Conservation (phyloP, 768 basidiomycete species). For the Cantharellus anzutake region DNA sequence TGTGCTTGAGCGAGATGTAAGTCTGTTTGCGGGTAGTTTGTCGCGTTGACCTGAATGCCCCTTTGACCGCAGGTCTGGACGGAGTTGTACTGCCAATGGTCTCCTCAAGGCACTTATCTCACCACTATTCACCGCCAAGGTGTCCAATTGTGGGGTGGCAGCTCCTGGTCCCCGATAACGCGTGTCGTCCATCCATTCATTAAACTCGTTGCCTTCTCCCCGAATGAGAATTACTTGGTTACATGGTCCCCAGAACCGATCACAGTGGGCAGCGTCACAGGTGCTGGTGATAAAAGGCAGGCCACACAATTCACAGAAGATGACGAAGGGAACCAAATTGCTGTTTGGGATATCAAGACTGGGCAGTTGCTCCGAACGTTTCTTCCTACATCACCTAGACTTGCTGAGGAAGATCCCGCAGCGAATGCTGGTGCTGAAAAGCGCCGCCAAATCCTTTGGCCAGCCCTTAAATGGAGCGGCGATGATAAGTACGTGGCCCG, state of each 20-base stretch:
- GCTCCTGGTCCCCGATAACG: constrained; percentile 72
- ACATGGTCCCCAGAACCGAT: constrained; percentile 96
- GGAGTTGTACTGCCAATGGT: constrained; percentile 93
- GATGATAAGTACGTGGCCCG: constrained; percentile 92
- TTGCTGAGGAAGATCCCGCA: constrained; percentile 22
- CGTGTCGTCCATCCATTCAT: constrained; percentile 92
- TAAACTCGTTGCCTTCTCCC: constrained; percentile 92
- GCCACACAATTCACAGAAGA: constrained; percentile 49
- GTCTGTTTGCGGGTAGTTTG: constrained; percentile 14
- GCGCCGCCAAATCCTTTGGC: constrained; percentile 84
- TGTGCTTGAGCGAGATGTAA: constrained; percentile 52
- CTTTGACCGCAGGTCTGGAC: constrained; percentile 59
- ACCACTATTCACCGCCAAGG: constrained; percentile 90
- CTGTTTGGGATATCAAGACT: constrained; percentile 97
- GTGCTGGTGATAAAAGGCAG: constrained; percentile 46
- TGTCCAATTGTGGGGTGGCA: constrained; percentile 87
- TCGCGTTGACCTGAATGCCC: background rate
- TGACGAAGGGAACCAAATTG: constrained; percentile 91
- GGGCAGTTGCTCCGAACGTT: constrained; percentile 87
- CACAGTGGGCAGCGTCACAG: constrained; percentile 56
- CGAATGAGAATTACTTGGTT: constrained; percentile 88
- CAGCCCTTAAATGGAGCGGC: constrained; percentile 89
- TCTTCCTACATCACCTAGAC: constrained; percentile 8
- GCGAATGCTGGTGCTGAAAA: constrained; percentile 28
- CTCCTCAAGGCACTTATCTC: constrained; percentile 86